Percentiles rank a stretch among this genome's conserved stretches.
These are phyloP conservation scores for Boletus vermiculosoides DNA, from an alignment of 768 basidiomycete genomes.

Conservation along the genomic window DNA sequence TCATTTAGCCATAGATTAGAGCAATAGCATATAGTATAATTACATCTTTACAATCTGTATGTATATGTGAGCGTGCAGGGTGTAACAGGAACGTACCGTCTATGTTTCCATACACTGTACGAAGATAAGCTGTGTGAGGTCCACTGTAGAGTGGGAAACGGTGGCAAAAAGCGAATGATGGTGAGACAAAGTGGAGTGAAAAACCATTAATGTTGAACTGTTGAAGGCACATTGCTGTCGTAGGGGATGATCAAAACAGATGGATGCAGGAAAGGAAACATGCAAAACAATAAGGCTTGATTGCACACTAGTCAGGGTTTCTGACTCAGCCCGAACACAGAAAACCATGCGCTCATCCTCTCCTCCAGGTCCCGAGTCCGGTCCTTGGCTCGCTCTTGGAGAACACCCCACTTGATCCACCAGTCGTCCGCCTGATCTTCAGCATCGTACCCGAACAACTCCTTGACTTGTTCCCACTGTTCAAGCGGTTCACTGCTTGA, in stretches of 20 bases:
- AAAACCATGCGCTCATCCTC: constrained; percentile 11
- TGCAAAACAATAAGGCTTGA: neutral
- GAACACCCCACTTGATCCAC: constrained; percentile 59
- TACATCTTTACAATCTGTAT: constrained; percentile 3
- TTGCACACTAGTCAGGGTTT: neutral
- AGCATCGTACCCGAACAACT: constrained; percentile 50
- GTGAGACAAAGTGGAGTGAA: neutral
- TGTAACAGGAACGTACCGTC: neutral
- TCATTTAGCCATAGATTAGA: constrained; percentile 1
- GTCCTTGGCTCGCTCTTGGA: constrained; percentile 38
- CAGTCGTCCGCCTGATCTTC: constrained; percentile 60
- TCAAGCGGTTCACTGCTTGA: constrained; percentile 17
- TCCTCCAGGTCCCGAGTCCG: constrained; percentile 20
- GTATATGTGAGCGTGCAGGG: neutral
- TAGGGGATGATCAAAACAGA: neutral
- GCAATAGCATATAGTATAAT: neutral
- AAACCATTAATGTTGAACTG: neutral
- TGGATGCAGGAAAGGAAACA: neutral
- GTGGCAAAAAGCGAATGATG: neutral
- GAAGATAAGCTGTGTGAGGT: neutral
- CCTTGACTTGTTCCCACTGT: constrained; percentile 54
- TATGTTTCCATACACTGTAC: neutral
- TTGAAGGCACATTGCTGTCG: neutral
- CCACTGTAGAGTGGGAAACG: neutral
- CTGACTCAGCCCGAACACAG: neutral